Conservation (phyloP, 306 rosid species). For the Psophocarpus tetragonolobus region DNA sequence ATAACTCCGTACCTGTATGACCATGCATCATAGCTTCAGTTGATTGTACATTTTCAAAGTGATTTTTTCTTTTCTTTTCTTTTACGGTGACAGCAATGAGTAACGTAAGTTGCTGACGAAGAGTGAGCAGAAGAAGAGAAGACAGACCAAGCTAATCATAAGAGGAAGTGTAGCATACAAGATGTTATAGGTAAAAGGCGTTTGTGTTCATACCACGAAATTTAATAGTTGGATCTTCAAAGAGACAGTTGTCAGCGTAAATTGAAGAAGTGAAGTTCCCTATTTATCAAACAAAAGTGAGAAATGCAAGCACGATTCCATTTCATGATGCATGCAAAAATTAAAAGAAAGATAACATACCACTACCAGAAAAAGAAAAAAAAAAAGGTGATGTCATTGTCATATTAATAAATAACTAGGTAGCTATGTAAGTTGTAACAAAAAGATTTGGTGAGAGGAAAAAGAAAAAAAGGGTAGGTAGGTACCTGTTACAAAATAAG, state of each 20-base stretch:
- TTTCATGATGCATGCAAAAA: slow-evolving; percentile 10
- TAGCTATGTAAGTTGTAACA: too few relatives aligned
- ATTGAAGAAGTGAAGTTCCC: slow-evolving; percentile 76
- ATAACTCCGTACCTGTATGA: slow-evolving; percentile 75
- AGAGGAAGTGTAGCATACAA: neutral
- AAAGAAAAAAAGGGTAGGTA: neutral
- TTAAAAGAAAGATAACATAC: neutral
- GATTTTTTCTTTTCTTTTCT: neutral
- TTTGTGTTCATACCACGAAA: slow-evolving; percentile 64
- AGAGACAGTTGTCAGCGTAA: slow-evolving; percentile 68
- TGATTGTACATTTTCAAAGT: slow-evolving; percentile 14
- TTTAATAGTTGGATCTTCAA: slow-evolving; percentile 89
- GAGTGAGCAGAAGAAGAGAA: neutral
- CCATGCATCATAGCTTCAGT: slow-evolving; percentile 39
- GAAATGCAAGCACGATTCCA: neutral
- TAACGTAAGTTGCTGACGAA: neutral
- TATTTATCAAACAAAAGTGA: slow-evolving; percentile 37
- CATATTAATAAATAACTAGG: neutral
- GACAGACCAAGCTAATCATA: neutral
- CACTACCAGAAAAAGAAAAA: neutral
- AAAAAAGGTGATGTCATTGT: neutral
- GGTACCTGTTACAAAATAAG: slow-evolving; percentile 80
- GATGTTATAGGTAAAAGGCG: neutral
- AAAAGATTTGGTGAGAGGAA: neutral
- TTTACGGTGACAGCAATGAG: neutral